phyloP scores from a whole-genome alignment of 2,329 filamentous ascomycete species.

The Calonectria hawksworthii region DNA sequence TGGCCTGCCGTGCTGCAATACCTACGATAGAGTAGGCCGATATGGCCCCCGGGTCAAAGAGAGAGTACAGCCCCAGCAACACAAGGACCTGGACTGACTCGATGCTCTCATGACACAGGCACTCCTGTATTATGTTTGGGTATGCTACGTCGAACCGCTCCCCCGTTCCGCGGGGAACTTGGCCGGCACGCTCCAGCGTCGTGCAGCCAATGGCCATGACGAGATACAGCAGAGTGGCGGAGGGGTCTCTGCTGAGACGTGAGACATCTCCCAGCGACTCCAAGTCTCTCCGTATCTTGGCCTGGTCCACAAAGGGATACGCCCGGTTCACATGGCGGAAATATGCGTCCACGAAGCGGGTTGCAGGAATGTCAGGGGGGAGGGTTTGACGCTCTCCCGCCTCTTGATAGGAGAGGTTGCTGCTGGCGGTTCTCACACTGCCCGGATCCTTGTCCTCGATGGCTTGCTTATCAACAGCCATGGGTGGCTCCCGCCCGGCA shows the following conservation, averaged over 20 bases:
- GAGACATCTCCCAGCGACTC: slow-evolving; percentile 49
- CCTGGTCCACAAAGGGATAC: slow-evolving; percentile 60
- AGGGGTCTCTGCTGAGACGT: slow-evolving; percentile 42
- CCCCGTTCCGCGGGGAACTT: slow-evolving; percentile 51
- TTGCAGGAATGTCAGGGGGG: slow-evolving; percentile 45
- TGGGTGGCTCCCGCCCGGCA: slow-evolving; percentile 26
- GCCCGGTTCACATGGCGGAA: slow-evolving; percentile 61
- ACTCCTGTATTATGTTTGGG: slow-evolving; percentile 57
- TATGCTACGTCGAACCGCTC: slow-evolving; percentile 55
- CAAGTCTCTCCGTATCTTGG: slow-evolving; percentile 51
- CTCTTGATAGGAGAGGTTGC: slow-evolving; percentile 39
- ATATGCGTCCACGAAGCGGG: slow-evolving; percentile 58
- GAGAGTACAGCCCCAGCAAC: slow-evolving; percentile 58
- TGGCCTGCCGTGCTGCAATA: slow-evolving; percentile 56
- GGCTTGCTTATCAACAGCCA: slow-evolving; percentile 24
- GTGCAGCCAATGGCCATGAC: slow-evolving; percentile 63
- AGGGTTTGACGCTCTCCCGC: slow-evolving; percentile 40
- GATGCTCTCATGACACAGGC: slow-evolving; percentile 51
- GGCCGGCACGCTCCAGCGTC: slow-evolving; percentile 58
- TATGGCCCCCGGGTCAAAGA: slow-evolving; percentile 57
- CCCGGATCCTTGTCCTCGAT: slow-evolving; percentile 37
- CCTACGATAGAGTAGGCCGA: slow-evolving; percentile 58
- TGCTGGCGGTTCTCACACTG: slow-evolving; percentile 38
- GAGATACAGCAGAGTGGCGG: slow-evolving; percentile 55
- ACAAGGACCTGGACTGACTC: slow-evolving; percentile 58